Base-by-base conservation (phyloP, 2,329 filamentous ascomycete genomes). In the Ophiostoma sp. region DNA sequence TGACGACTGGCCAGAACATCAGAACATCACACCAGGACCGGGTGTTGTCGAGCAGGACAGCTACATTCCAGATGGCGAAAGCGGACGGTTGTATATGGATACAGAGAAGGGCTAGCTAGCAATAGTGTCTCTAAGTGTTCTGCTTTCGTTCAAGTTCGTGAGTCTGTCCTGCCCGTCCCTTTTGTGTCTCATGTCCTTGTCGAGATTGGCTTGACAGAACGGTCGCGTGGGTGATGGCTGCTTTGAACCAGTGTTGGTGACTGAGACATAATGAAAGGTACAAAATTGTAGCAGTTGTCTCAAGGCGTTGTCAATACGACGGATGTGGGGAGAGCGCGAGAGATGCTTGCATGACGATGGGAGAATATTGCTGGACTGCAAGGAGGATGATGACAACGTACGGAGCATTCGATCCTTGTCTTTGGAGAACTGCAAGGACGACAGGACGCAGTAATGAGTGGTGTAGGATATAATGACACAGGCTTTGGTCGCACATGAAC, bases 1-100 rank as follows among this genome's bases (percentile, higher is more conserved):
- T 69, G 67, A 69, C 57, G 67, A 69, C 54, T 41, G 54, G 67
- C 54, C 64, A 68, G 41, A 67, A 62, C 57, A 33, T 33, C 27
- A 17, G 41, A 67, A 62, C 57, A 62, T 33, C 13, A 17, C 27
- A 62, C 57, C 27, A 13, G 23, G 57, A 36, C 35, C 33, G 35
- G 62, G 60, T 20, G 31, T n/a, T 39, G 35, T 64, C 33, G 20
- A 39, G 62, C 62, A 39, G 62, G 62, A 36, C 60, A 15, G 35
- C 10, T 20, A 20, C 62, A 65, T 65, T 39, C 62, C 62, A 65
- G 52, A 35, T 65, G 62, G 35, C 62, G 35, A 65, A 65, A 41
- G 20, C 62, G 62, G 62, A 10, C 62, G 33, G 10, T 36, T 33
- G 57, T 20, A 27, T 5, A 13, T 31, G 27, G 27, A 31, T 31